Base-by-base conservation (phyloP, 192 early-diverging fungal genomes). In the Podila minutissima region DNA sequence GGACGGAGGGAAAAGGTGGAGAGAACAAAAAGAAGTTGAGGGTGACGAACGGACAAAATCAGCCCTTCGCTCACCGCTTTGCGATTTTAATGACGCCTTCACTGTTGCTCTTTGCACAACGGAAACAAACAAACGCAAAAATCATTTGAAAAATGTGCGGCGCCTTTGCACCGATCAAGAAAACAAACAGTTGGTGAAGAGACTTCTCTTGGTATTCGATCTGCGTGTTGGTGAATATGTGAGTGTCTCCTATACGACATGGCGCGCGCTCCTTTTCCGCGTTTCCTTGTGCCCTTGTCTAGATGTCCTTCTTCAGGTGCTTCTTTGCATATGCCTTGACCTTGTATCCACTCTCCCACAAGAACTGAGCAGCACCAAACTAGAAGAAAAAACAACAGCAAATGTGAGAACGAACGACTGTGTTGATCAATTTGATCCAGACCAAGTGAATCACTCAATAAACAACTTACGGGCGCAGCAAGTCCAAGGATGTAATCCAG, bases 311-410 rank as follows among this genome's bases (percentile, higher is more conserved):
- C 66, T 79, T 79, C 37, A 68, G 46, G 22, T 67, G 24, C 59
- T 71, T 79, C 66, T 72, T 79, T 59, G 69, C 76, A 51, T 63
- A 72, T 50, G 55, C 67, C 53, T 50, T 35, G 66, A 79, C 76
- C 61, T 72, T 79, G 37, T 58, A 62, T 61, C 71, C 55, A 20
- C 55, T 48, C 59, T 79, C 76, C 76, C 69, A 72, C 26, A 79
- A 5, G 61, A 79, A 71, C 17, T 63, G 59, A 5, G 70, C 49
- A 10, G 67, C 71, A 4, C 61, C 71, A 64, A 72, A 49, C 76
- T 79, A 72, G 5, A 26, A 64, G 60, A 33, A 37, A 22, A 17
- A 59, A 49, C 26, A 51, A 60, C 7, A 46, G 57, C 26, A 31
- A 49, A 24, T 38, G 41, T 24, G 5, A 66, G n/a, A 37, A 66